A percentile compares a stretch with the other conserved stretches of the same genome.
Evolutionary conservation across 2,329 filamentous ascomycete species (phyloP).

Genomic region (Verticillium zaregamsianum): DNA sequence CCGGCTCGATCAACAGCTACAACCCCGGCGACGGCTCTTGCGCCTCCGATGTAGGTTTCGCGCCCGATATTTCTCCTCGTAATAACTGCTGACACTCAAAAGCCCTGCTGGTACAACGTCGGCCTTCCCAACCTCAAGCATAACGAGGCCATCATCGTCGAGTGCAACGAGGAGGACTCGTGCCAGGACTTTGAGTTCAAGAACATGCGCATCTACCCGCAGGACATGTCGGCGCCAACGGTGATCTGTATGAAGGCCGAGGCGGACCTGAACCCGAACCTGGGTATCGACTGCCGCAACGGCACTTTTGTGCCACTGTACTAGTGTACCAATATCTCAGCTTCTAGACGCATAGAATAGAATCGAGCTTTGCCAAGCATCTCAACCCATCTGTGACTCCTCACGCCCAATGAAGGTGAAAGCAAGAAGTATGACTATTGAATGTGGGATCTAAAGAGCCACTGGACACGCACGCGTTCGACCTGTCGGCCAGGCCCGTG

Average conservation of each 20-base stretch:
- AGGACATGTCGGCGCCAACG: constrained; percentile 19
- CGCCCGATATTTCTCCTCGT: not conserved
- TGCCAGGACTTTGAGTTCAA: constrained; percentile 28
- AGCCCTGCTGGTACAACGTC: constrained; percentile 38
- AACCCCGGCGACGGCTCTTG: constrained; percentile 38
- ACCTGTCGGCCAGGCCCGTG: too few species aligned
- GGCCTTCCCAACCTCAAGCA: constrained; percentile 31
- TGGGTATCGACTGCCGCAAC: constrained; percentile 29
- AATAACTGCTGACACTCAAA: not conserved
- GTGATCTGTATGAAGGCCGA: constrained; percentile 31
- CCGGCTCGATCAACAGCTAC: constrained; percentile 35
- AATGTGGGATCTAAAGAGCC: too few species aligned
- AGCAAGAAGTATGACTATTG: too few species aligned
- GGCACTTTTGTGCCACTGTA: constrained; percentile 16
- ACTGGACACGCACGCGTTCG: too few species aligned
- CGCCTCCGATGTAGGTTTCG: constrained; percentile 20
- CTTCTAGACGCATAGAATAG: not conserved
- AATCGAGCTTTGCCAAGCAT: not conserved
- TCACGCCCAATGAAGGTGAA: too few species aligned
- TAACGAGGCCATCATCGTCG: constrained; percentile 34
- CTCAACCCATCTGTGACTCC: too few species aligned
- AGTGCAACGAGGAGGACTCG: constrained; percentile 33
- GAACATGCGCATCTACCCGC: constrained; percentile 27
- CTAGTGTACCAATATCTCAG: not conserved
- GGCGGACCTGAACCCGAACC: constrained; percentile 23